These are phyloP conservation scores for Pseudotsuga menziesii DNA, from an alignment of 75 land plant species.

Conservation along the genomic window DNA sequence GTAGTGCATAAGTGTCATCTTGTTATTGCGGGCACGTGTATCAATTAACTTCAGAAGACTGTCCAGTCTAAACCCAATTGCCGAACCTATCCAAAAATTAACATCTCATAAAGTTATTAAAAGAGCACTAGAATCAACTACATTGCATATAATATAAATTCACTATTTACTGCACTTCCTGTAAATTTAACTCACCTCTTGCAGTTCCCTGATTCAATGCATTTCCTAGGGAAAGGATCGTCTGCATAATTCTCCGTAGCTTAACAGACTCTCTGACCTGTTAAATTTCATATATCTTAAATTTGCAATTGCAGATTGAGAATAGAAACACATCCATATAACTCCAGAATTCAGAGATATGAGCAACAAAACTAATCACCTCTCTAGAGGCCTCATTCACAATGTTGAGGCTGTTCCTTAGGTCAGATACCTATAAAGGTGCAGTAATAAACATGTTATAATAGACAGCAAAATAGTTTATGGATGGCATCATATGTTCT, in stretches of 20 bases:
- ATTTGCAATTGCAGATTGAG: no score
- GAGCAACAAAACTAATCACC: conserved; percentile 30
- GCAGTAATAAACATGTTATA: neutral
- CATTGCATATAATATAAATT: neutral
- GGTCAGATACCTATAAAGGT: conserved; percentile 69
- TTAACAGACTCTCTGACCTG: conserved; percentile 86
- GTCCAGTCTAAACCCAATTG: conserved; percentile 84
- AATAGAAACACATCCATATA: neutral
- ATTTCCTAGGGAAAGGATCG: conserved; percentile 94
- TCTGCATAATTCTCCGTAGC: conserved; percentile 93
- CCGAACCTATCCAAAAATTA: conserved; percentile 54
- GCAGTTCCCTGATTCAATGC: conserved; percentile 99
- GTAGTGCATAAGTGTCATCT: conserved; percentile 86
- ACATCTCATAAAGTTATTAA: neutral
- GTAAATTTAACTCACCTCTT: conserved; percentile 53
- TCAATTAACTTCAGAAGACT: conserved; percentile 81
- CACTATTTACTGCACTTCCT: neutral
- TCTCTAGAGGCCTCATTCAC: conserved; percentile 78
- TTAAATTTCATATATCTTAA: conserved; percentile 4
- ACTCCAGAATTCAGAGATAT: neutral
- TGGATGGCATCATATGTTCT: neutral
- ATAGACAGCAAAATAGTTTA: neutral
- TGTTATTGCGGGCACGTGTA: conserved; percentile 74
- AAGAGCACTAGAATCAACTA: neutral
- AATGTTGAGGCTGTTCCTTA: conserved; percentile 55